Evolutionary conservation across 495 filamentous ascomycete species (phyloP).

Genomic region (Penicillium paradoxum): DNA sequence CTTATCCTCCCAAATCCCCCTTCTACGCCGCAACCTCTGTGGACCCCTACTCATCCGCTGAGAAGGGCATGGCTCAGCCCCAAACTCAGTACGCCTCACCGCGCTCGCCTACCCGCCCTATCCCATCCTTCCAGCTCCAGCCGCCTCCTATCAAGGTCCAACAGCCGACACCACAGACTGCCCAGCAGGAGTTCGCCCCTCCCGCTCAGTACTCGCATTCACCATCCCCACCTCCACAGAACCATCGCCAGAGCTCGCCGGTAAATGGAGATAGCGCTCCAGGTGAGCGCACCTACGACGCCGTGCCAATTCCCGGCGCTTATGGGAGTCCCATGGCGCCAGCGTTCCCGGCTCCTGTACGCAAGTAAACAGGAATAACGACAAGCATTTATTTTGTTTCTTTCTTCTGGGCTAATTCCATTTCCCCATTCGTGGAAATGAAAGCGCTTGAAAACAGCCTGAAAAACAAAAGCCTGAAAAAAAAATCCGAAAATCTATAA

Average conservation of each 20-base stretch:
- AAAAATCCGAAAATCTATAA: constrained; percentile 12
- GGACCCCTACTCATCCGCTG: constrained; percentile 51
- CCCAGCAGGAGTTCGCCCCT: constrained; percentile 54
- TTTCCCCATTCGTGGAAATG: background rate
- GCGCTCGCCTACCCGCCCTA: constrained; percentile 42
- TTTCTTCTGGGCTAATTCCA: background rate
- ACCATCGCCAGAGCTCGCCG: constrained; percentile 34
- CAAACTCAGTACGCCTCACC: constrained; percentile 45
- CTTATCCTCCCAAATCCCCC: constrained; percentile 48
- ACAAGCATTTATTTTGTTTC: background rate
- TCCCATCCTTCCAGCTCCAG: constrained; percentile 73
- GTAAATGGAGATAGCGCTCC: constrained; percentile 30
- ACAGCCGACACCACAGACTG: constrained; percentile 64
- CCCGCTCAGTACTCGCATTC: constrained; percentile 13
- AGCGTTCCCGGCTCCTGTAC: constrained; percentile 28
- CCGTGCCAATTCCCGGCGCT: constrained; percentile 50
- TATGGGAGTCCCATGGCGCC: constrained; percentile 45
- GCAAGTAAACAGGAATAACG: constrained; percentile 16
- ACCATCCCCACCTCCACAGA: constrained; percentile 17
- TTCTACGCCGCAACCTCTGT: constrained; percentile 28
- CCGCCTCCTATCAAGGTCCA: constrained; percentile 74
- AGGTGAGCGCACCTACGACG: constrained; percentile 46
- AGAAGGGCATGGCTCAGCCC: constrained; percentile 48
- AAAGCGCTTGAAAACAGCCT: background rate
- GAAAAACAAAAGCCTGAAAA: constrained; percentile 5